phyloP scores from a whole-genome alignment of 352 stramenopile species.

The Globisporangium mamillatum region DNA sequence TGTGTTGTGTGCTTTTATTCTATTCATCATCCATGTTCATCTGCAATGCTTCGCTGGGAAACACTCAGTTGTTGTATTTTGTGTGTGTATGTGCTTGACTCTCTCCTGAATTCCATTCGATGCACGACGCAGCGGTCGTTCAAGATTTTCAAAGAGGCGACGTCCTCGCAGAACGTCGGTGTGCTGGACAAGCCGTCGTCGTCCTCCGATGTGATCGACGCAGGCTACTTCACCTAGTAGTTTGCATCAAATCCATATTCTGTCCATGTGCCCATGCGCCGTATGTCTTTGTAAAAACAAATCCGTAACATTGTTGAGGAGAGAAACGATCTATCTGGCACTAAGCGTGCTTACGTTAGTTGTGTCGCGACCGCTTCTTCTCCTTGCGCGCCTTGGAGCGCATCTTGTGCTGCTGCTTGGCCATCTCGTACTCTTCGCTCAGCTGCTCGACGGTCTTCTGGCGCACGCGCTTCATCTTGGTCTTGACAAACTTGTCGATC shows the following conservation, averaged over 20 bases:
- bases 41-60: not conserved
- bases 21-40: not conserved
- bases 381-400: constrained; percentile 74
- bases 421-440: constrained; percentile 61
- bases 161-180: constrained; percentile 65
- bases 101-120: constrained; percentile 1
- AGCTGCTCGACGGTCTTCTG: constrained; percentile 63
- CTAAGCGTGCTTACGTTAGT: constrained; percentile 12
- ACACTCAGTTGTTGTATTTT: not conserved
- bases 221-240: constrained; percentile 81
- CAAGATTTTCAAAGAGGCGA: constrained; percentile 84
- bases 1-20: constrained; percentile 12
- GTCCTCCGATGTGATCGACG: constrained; percentile 78
- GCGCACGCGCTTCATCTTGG: constrained; percentile 68
- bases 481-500: constrained; percentile 83
- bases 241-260: not conserved
- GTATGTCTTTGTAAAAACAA: not conserved
- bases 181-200: constrained; percentile 69
- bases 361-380: constrained; percentile 67
- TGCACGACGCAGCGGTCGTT: constrained; percentile 51
- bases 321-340: not conserved
- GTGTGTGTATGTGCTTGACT: not conserved
- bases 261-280: constrained; percentile 1
- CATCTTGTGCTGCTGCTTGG: constrained; percentile 77
- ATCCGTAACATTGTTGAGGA: not conserved